Base-by-base conservation (phyloP, 2,329 filamentous ascomycete species). In the Phaeosphaeriaceae sp. region DNA sequence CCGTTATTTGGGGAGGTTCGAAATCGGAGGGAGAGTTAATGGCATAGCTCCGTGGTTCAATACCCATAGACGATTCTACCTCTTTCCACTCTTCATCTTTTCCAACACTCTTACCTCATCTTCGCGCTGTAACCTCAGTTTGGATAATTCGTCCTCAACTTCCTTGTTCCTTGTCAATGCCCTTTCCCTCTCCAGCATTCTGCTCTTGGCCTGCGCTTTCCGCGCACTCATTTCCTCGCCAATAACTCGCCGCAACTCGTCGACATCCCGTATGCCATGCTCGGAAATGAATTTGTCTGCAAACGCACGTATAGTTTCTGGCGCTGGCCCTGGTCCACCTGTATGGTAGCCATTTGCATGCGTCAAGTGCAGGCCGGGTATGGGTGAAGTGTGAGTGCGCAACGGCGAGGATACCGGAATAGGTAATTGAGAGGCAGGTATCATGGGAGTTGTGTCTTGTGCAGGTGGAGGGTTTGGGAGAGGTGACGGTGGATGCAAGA, bases 311-410 rank as follows among this genome's bases (percentile, higher is more conserved):
- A 71, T 60, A 1, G 72, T 68, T 4, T 61, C 54, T 3, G 74
- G 68, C 9, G 71, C 65, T 1, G 77, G 71, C 1, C 75, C 75
- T 1, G 76, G 76, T 1, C 78, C 78, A n/a, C 78, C 78, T 36
- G 78, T 77, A 21, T 78, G 65, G 36, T 76, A 77, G n/a, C 78
- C 78, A 8, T 74, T 71, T 2, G 68, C 67, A 52, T 80, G 77
- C 0, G 78, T 80, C 44, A 80, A 71, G 28, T 67, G 66, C 11
- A 80, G 50, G 23, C 76, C 77, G 0, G 76, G 72, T n/a, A 80
- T 64, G 6, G 72, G 68, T 20, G 71, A 74, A 30, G 72, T 57
- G 62, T 75, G 74, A 11, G 71, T 74, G 23, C 78, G 74, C 2
- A 77, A 71, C 1, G 71, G 58, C 17, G 79, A 77, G 37, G 68